Evolutionary conservation across 2,329 filamentous ascomycete genomes (phyloP).

Genomic region (Thermothelomyces thermophilus): DNA sequence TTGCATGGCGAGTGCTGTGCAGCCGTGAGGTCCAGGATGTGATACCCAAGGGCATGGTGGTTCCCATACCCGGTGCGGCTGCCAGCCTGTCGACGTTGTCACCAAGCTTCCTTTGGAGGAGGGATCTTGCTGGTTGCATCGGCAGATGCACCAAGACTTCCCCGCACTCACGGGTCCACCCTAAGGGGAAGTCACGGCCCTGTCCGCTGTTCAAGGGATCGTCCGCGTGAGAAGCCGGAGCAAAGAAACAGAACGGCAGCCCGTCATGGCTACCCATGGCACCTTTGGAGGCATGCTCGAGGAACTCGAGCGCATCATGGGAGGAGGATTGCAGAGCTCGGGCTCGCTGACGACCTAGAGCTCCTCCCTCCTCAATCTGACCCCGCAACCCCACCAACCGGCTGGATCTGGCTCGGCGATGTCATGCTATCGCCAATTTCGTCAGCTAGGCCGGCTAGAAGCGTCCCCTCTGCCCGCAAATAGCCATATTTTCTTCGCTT

Average conservation of each 20-base stretch:
- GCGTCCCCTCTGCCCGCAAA: conserved; percentile 5
- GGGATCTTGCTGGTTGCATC: not conserved
- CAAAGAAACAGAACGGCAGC: not conserved
- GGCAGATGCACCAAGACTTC: not conserved
- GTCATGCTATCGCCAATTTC: conserved; percentile 17
- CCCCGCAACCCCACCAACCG: conserved; percentile 24
- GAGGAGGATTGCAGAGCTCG: not conserved
- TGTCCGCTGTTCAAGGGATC: not conserved
- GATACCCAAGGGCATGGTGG: too few relatives aligned
- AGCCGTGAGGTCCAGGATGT: not conserved
- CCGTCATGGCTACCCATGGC: not conserved
- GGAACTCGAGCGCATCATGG: conserved; percentile 6
- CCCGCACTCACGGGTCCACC: conserved; percentile 3
- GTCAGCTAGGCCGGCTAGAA: conserved; percentile 7
- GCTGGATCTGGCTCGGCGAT: conserved; percentile 17
- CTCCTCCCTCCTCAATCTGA: not conserved
- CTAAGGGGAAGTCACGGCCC: not conserved
- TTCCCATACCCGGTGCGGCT: not conserved
- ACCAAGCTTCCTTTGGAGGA: too few relatives aligned
- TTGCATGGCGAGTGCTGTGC: conserved; percentile 6
- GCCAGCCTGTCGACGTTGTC: not conserved
- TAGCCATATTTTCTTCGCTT: not conserved
- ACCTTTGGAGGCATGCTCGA: not conserved
- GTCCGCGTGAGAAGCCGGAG: not conserved
- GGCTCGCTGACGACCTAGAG: too few relatives aligned